Evolutionary conservation across 352 stramenopile genomes (phyloP).

Genomic region (Globisporangium acanthophoron): DNA sequence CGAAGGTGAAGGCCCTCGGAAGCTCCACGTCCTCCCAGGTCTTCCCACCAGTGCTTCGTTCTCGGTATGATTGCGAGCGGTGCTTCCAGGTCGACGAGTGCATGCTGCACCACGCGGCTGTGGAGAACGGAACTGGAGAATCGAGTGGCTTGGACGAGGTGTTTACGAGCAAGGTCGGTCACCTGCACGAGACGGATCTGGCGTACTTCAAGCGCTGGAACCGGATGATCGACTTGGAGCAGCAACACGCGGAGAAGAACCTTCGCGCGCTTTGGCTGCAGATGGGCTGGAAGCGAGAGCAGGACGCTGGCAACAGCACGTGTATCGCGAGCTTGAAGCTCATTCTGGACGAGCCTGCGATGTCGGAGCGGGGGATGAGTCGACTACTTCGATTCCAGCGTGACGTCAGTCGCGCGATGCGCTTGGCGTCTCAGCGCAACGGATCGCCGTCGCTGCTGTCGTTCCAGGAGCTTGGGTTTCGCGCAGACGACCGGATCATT

Average conservation of each 20-base stretch:
- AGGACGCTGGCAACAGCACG: conserved; percentile 35
- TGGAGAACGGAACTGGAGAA: conserved; percentile 61
- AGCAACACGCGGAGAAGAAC: conserved; percentile 67
- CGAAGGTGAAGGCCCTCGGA: conserved; percentile 48
- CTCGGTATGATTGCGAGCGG: conserved; percentile 52
- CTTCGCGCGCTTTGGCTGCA: conserved; percentile 66
- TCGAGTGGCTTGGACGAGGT: conserved; percentile 68
- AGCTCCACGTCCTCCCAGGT: conserved; percentile 38
- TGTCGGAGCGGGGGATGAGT: conserved; percentile 26
- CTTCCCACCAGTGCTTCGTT: conserved; percentile 71
- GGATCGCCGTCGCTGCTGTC: conserved; percentile 12
- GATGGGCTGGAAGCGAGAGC: conserved; percentile 49
- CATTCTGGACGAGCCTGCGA: conserved; percentile 31
- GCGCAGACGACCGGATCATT: conserved; percentile 68
- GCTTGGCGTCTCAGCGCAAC: neutral
- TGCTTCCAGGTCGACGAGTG: conserved; percentile 87
- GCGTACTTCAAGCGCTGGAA: conserved; percentile 76
- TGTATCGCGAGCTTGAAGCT: conserved; percentile 55
- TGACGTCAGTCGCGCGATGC: conserved; percentile 17
- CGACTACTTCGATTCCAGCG: conserved; percentile 46
- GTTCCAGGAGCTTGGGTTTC: conserved; percentile 52
- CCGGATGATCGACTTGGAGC: conserved; percentile 64
- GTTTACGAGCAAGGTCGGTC: conserved; percentile 49
- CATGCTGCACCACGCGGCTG: conserved; percentile 74
- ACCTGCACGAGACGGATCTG: conserved; percentile 47